These are phyloP conservation scores for Diacronema lutheri DNA, from an alignment of 78 protist species.

Conservation along the genomic window DNA sequence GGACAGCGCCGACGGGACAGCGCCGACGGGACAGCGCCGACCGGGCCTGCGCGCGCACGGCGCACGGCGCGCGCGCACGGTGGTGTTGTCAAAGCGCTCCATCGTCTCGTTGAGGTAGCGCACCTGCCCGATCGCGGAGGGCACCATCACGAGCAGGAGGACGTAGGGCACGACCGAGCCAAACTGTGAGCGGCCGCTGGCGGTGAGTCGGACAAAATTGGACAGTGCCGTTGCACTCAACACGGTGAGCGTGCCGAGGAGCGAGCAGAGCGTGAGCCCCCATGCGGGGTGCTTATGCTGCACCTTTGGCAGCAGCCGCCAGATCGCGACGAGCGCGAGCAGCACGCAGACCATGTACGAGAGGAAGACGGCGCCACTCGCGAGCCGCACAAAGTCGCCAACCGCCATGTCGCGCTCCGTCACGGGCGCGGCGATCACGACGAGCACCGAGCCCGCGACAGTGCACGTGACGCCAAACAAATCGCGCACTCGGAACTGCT, in stretches of 20 bases:
- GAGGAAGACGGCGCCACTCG: no score
- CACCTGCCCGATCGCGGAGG: background rate
- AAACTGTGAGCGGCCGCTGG: background rate
- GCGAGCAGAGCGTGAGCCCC: background rate
- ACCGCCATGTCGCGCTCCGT: no score
- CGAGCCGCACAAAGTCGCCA: no score
- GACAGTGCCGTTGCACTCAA: background rate
- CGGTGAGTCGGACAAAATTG: background rate
- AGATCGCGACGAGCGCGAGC: no score
- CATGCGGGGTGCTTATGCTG: no score
- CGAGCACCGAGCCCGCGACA: constrained; percentile 2
- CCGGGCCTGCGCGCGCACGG: no score
- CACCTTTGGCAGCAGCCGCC: no score
- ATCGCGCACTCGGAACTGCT: background rate
- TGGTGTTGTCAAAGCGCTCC: background rate
- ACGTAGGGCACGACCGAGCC: background rate
- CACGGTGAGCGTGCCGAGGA: constrained; percentile 16
- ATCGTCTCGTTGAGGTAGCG: background rate
- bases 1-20: no score
- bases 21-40: no score
- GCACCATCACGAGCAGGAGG: background rate
- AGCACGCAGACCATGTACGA: no score
- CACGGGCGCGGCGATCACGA: background rate
- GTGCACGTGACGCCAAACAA: background rate
- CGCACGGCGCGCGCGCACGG: no score